These are phyloP conservation scores for Entrophospora sp. DNA, from an alignment of 192 early-diverging fungal species.

Conservation along the genomic window DNA sequence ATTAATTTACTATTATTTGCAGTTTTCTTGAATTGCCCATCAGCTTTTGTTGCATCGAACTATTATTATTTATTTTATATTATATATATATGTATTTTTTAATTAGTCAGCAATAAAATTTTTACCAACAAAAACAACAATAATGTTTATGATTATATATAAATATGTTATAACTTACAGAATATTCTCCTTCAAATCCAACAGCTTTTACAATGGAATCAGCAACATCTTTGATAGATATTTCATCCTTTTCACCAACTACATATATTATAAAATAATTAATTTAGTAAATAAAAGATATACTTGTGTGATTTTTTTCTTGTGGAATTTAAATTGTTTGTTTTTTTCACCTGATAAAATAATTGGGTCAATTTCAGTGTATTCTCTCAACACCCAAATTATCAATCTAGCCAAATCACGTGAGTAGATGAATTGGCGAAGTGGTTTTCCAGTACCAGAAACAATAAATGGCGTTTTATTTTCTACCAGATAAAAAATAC, in stretches of 20 bases:
- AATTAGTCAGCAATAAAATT: too few species aligned
- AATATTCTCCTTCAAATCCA: constrained; percentile 54
- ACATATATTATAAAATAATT: constrained; percentile 9
- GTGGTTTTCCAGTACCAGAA: constrained; percentile 64
- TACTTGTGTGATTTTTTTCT: too few species aligned
- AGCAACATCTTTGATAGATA: constrained; percentile 70
- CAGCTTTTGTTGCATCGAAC: constrained; percentile 64
- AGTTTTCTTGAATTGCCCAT: constrained; percentile 81
- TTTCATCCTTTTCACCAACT: constrained; percentile 70
- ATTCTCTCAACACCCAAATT: constrained; percentile 74
- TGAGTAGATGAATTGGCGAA: constrained; percentile 79
- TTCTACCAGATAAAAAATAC: constrained; percentile 28
- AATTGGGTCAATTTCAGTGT: constrained; percentile 68
- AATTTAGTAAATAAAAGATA: too few species aligned
- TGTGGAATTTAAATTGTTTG: too few species aligned
- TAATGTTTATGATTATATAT: neutral
- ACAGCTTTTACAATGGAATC: constrained; percentile 64
- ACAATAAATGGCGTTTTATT: constrained; percentile 67
- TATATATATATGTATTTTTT: too few species aligned
- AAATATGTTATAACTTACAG: constrained; percentile 19
- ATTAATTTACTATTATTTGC: constrained; percentile 71
- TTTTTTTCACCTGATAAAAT: constrained; percentile 82
- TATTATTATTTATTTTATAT: too few species aligned
- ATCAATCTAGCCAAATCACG: constrained; percentile 71
- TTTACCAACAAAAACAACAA: too few species aligned